Evolutionary conservation across 345 rosid species (phyloP).

Genomic region (Arabis alpina): DNA sequence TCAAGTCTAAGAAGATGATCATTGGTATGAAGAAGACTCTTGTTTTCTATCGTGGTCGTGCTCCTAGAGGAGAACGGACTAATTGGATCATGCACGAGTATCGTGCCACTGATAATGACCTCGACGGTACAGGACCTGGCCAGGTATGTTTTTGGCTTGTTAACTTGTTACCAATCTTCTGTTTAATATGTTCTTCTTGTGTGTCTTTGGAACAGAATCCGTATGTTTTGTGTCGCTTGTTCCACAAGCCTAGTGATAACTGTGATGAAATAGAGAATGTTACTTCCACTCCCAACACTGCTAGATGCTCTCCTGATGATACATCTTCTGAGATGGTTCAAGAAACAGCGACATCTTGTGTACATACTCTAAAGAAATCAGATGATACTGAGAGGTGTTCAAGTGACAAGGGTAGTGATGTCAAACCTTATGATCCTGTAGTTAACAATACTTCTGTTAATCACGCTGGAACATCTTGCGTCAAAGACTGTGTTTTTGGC

Average conservation of each 20-base stretch:
- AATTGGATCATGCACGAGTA: slow-evolving; percentile 97
- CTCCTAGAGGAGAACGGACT: slow-evolving; percentile 87
- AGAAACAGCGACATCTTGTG: slow-evolving; percentile 49
- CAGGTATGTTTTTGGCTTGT: slow-evolving; percentile 53
- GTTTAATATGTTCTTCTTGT: slow-evolving; percentile 12
- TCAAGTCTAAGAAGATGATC: slow-evolving; percentile 55
- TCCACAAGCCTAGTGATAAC: slow-evolving; percentile 75
- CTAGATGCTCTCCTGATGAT: slow-evolving; percentile 68
- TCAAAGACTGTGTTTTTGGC: slow-evolving; percentile 55
- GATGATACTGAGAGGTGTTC: slow-evolving; percentile 47
- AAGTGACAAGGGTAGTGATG: slow-evolving; percentile 40
- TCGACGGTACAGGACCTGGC: slow-evolving; percentile 80
- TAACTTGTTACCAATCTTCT: neutral
- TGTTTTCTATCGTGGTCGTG: slow-evolving; percentile 91
- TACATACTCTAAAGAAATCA: slow-evolving; percentile 33
- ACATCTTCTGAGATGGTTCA: slow-evolving; percentile 67
- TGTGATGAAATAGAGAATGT: slow-evolving; percentile 58
- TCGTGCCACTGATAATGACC: slow-evolving; percentile 71
- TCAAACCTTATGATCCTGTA: slow-evolving; percentile 39
- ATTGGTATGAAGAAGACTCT: slow-evolving; percentile 98
- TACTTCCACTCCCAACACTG: slow-evolving; percentile 53
- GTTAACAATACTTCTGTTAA: slow-evolving; percentile 50
- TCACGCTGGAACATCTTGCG: slow-evolving; percentile 57
- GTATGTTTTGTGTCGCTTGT: slow-evolving; percentile 83
- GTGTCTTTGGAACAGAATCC: slow-evolving; percentile 52